Evolutionary conservation across 345 rosid species (phyloP).

Genomic region (Moringa oleifera): DNA sequence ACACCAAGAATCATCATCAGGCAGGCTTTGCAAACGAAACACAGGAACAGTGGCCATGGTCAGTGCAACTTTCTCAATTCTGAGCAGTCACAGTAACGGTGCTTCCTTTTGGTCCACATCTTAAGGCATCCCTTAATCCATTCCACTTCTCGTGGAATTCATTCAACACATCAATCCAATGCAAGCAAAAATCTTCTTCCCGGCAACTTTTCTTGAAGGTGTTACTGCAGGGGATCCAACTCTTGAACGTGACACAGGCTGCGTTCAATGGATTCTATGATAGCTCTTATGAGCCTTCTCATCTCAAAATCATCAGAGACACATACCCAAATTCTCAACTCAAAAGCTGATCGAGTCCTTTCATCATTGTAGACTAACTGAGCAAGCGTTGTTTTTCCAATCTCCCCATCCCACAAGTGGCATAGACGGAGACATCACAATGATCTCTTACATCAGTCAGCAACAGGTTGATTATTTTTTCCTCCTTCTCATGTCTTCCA

Average conservation of each 20-base stretch:
- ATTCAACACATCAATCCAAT: conserved; percentile 24
- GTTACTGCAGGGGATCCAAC: too few relatives aligned
- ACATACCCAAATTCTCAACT: too few relatives aligned
- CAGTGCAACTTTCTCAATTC: conserved; percentile 13
- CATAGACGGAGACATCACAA: not conserved
- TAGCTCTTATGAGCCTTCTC: too few relatives aligned
- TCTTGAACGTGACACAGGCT: too few relatives aligned
- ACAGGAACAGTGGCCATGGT: conserved; percentile 2
- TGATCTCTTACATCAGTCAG: not conserved
- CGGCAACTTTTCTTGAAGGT: not conserved
- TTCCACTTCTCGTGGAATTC: conserved; percentile 20
- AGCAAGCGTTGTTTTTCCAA: not conserved
- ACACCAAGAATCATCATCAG: conserved; percentile 22
- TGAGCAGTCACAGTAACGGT: conserved; percentile 16
- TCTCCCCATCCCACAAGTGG: not conserved
- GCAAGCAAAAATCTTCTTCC: not conserved
- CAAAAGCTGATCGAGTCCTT: too few relatives aligned
- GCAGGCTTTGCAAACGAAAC: conserved; percentile 3
- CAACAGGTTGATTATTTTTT: not conserved
- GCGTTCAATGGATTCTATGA: too few relatives aligned
- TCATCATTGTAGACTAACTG: not conserved
- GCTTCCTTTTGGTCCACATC: conserved; percentile 21
- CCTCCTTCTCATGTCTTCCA: too few relatives aligned
- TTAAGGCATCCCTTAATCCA: conserved; percentile 6
- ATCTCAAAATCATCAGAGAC: too few relatives aligned